A percentile compares a stretch with the other conserved stretches of the same genome.
Conservation (phyloP, 1,284 basidiomycete species). For the Cutaneotrichosporon sp. region DNA sequence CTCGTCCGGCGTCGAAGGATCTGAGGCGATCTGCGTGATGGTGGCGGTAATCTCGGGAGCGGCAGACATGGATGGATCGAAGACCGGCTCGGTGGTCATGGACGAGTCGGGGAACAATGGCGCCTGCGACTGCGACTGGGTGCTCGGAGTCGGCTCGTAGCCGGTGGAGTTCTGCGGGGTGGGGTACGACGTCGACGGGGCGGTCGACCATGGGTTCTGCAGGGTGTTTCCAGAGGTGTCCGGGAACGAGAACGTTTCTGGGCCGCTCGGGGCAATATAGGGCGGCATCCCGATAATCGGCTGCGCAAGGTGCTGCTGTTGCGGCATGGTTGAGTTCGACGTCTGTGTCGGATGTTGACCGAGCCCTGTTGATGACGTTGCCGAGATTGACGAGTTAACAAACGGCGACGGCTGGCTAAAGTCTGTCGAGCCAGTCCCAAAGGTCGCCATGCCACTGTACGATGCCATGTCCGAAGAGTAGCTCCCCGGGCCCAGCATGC, state of each 20-base stretch:
- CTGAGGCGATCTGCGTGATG: constrained; percentile 1
- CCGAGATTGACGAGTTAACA: neutral
- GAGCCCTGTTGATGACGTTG: neutral
- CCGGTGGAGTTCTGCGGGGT: constrained; percentile 4
- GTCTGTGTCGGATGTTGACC: neutral
- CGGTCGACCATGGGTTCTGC: neutral
- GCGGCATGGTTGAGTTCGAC: neutral
- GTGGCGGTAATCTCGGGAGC: constrained; percentile 3
- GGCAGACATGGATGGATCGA: neutral
- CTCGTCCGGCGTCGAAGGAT: constrained; percentile 21
- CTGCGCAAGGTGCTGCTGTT: constrained; percentile 12
- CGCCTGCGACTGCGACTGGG: neutral
- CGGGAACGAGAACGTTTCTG: constrained; percentile 3
- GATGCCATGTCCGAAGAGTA: neutral
- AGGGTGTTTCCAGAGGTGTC: neutral
- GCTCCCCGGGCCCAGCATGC: constrained; percentile 1
- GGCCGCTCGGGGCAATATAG: constrained; percentile 9
- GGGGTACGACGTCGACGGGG: neutral
- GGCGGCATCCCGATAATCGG: constrained; percentile 25
- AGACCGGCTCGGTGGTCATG: neutral
- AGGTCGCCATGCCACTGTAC: neutral
- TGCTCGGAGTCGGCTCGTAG: constrained; percentile 1
- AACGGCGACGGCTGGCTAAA: constrained; percentile 16
- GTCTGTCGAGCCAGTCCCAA: constrained; percentile 5
- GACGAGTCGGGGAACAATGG: neutral